Conservation (phyloP, 768 basidiomycete genomes). For the Suillus subalutaceus region DNA sequence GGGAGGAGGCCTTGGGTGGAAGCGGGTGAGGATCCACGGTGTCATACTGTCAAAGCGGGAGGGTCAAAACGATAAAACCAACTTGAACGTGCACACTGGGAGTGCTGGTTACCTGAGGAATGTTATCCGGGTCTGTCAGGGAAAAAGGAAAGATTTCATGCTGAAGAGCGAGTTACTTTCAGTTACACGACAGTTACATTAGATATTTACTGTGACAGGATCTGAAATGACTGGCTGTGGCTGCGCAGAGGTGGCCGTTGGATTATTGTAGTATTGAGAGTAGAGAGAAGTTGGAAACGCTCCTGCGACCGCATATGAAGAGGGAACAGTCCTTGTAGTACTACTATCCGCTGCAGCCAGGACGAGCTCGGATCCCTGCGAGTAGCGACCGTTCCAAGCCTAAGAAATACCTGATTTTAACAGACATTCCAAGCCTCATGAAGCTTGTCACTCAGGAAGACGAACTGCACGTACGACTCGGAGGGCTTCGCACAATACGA, state of each 20-base stretch:
- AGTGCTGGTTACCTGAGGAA: slow-evolving; percentile 48
- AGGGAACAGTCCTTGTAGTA: slow-evolving; percentile 13
- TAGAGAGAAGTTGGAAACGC: slow-evolving; percentile 68
- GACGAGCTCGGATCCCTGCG: background rate
- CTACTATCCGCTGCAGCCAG: slow-evolving; percentile 12
- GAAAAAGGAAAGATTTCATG: slow-evolving; percentile 57
- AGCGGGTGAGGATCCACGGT: slow-evolving; percentile 67
- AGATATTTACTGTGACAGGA: slow-evolving; percentile 55
- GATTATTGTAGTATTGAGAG: slow-evolving; percentile 68
- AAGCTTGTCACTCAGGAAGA: background rate
- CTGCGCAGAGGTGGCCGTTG: slow-evolving; percentile 72
- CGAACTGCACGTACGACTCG: background rate
- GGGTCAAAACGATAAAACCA: background rate
- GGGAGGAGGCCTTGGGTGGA: slow-evolving; percentile 55
- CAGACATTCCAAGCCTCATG: background rate
- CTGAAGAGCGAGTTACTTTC: slow-evolving; percentile 34
- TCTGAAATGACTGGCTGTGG: slow-evolving; percentile 80
- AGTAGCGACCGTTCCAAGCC: background rate
- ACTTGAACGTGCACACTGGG: background rate
- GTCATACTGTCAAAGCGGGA: slow-evolving; percentile 42
- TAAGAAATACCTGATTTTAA: slow-evolving; percentile 1
- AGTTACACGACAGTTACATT: slow-evolving; percentile 6
- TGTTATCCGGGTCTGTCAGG: slow-evolving; percentile 64
- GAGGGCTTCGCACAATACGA: background rate
- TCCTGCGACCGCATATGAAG: slow-evolving; percentile 57